Percentiles rank a stretch among this genome's conserved stretches.
Evolutionary conservation across 2,329 filamentous ascomycete genomes (phyloP).

Genomic region (Fusarium abutilonis): DNA sequence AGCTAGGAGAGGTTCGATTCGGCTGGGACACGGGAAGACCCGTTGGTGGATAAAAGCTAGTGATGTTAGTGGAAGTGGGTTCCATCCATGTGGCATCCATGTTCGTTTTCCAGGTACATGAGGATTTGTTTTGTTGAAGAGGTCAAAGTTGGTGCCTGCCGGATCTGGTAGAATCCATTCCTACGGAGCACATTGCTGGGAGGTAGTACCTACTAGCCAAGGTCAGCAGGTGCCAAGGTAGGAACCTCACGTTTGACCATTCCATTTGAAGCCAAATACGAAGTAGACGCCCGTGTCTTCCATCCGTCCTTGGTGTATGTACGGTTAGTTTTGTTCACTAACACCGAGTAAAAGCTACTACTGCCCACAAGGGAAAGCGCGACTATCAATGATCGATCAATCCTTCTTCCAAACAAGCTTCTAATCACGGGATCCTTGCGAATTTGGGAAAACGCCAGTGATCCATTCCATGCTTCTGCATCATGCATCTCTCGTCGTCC

Average conservation of each 20-base stretch:
- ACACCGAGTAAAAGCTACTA: slow-evolving; percentile 11
- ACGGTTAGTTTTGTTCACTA: neutral
- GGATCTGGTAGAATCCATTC: neutral
- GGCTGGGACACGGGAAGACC: slow-evolving; percentile 22
- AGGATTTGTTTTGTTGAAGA: neutral
- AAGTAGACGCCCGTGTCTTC: too few species aligned
- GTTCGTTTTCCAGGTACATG: slow-evolving; percentile 19
- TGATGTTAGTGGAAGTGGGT: slow-evolving; percentile 1
- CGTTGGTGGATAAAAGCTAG: slow-evolving; percentile 22
- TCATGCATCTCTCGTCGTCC: slow-evolving; percentile 23
- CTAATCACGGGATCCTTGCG: slow-evolving; percentile 20
- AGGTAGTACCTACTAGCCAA: neutral
- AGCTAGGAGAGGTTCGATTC: slow-evolving; percentile 2
- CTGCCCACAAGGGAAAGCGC: neutral
- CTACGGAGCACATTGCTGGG: too few species aligned
- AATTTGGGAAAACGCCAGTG: slow-evolving; percentile 12
- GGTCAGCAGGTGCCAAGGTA: too few species aligned
- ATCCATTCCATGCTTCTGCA: slow-evolving; percentile 6
- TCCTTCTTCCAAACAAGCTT: neutral
- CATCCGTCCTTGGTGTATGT: too few species aligned
- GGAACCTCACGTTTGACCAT: neutral
- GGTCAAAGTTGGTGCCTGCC: neutral
- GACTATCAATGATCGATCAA: neutral
- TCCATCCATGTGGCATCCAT: slow-evolving; percentile 34
- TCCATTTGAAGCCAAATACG: neutral